These are phyloP conservation scores for Hanseniaspora valbyensis DNA, from an alignment of 805 yeast species.

Conservation along the genomic window DNA sequence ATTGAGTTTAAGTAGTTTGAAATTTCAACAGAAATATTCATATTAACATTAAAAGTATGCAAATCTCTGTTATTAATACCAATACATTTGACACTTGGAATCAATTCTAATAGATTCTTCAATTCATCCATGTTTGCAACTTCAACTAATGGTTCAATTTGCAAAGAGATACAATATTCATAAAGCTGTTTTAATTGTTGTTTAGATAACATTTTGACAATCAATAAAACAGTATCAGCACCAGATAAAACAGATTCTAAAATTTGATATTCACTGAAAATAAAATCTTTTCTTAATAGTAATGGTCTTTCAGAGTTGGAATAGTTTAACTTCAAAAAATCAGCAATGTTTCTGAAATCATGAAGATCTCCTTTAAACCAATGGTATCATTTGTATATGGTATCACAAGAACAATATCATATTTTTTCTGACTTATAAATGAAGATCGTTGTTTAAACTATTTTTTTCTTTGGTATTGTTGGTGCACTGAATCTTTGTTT, in stretches of 20 bases:
- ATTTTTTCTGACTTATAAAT: neutral
- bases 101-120: constrained; percentile 48
- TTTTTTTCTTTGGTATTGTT: too few species aligned
- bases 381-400: constrained; percentile 26
- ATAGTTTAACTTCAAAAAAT: constrained; percentile 43
- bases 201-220: constrained; percentile 79
- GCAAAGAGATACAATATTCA: constrained; percentile 57
- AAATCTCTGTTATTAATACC: constrained; percentile 94
- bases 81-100: constrained; percentile 54
- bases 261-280: constrained; percentile 79
- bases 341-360: constrained; percentile 64
- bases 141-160: constrained; percentile 95
- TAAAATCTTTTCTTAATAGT: constrained; percentile 79
- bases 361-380: constrained; percentile 92
- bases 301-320: constrained; percentile 61
- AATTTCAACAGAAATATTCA: constrained; percentile 65
- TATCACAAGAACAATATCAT: neutral
- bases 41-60: constrained; percentile 79
- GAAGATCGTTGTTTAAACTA: neutral
- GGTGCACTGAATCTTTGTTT: neutral
- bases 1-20: constrained; percentile 26
- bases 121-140: constrained; percentile 68
- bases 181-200: constrained; percentile 48
- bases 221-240: constrained; percentile 83
- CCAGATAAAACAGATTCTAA: constrained; percentile 89